A percentile compares a stretch with the other conserved stretches of the same genome.
Conservation (phyloP, 768 basidiomycete species). For the Boletus vinaceobasis region DNA sequence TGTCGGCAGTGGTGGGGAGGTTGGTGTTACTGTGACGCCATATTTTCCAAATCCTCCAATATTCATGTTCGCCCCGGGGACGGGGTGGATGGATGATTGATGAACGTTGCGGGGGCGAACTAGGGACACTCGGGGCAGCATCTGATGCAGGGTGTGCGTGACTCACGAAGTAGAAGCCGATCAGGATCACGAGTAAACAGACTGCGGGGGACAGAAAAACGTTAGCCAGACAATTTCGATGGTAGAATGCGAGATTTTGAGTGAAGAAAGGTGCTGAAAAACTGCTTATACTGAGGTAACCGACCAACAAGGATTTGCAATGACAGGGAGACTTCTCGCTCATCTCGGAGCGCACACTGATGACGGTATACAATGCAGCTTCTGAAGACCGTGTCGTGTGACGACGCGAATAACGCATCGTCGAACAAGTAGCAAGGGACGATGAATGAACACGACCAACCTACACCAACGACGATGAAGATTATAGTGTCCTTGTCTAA, state of each 20-base stretch:
- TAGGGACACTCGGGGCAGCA: not conserved
- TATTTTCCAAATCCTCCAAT: conserved; percentile 20
- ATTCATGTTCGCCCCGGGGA: not conserved
- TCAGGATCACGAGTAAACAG: conserved; percentile 21
- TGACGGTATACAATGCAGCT: not conserved
- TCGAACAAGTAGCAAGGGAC: conserved; percentile 1
- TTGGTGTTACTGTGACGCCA: not conserved
- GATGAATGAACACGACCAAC: conserved; percentile 17
- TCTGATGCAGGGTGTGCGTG: conserved; percentile 6
- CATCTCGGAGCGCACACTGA: not conserved
- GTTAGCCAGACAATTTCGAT: conserved; percentile 9
- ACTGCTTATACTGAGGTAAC: not conserved
- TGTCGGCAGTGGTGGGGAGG: not conserved
- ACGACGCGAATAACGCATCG: conserved; percentile 1
- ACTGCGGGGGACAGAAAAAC: conserved; percentile 9
- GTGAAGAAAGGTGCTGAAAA: not conserved
- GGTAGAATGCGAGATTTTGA: not conserved
- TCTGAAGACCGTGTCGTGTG: not conserved
- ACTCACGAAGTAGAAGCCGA: conserved; percentile 29
- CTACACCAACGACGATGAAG: conserved; percentile 24
- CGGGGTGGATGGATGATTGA: conserved; percentile 1
- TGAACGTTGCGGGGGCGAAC: not conserved
- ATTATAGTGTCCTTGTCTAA: conserved; percentile 17
- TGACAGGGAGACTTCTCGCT: not conserved
- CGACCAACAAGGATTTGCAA: not conserved